These are phyloP conservation scores for Calvatia gigantea DNA, from an alignment of 768 basidiomycete species.

Conservation along the genomic window DNA sequence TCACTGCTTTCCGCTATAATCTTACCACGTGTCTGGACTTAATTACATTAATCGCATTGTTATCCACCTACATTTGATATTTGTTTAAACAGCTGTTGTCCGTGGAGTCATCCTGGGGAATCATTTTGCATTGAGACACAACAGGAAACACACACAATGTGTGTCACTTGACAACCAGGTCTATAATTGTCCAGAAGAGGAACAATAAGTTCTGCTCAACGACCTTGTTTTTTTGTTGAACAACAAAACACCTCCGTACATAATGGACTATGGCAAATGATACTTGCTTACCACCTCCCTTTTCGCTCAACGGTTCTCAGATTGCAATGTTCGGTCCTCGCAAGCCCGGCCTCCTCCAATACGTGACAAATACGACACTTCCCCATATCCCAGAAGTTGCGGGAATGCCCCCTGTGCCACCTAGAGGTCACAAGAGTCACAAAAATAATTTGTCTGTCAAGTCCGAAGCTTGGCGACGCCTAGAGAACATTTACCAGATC, in stretches of 20 bases:
- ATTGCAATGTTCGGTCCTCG: conserved; percentile 22
- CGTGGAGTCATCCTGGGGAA: too few species aligned
- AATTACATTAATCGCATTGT: too few species aligned
- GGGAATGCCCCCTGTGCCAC: conserved; percentile 29
- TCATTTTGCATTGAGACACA: too few species aligned
- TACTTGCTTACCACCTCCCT: not conserved
- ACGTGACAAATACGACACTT: conserved; percentile 43
- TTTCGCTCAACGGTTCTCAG: not conserved
- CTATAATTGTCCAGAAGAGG: not conserved
- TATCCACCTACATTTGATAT: too few species aligned
- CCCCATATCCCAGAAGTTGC: conserved; percentile 34
- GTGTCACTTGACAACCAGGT: not conserved
- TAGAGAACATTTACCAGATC: conserved; percentile 46
- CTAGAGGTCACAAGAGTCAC: conserved; percentile 43
- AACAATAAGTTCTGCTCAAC: not conserved
- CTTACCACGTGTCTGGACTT: too few species aligned
- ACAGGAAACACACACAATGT: not conserved
- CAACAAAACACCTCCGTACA: not conserved
- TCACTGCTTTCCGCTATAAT: not conserved
- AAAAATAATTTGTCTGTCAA: conserved; percentile 37
- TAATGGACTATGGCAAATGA: conserved; percentile 2
- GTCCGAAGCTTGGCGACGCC: conserved; percentile 45
- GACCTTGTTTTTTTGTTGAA: too few species aligned
- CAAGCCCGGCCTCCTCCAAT: conserved; percentile 41
- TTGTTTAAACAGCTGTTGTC: too few species aligned